Conservation (phyloP, 2,329 filamentous ascomycete species). For the Penicillium sp. region DNA sequence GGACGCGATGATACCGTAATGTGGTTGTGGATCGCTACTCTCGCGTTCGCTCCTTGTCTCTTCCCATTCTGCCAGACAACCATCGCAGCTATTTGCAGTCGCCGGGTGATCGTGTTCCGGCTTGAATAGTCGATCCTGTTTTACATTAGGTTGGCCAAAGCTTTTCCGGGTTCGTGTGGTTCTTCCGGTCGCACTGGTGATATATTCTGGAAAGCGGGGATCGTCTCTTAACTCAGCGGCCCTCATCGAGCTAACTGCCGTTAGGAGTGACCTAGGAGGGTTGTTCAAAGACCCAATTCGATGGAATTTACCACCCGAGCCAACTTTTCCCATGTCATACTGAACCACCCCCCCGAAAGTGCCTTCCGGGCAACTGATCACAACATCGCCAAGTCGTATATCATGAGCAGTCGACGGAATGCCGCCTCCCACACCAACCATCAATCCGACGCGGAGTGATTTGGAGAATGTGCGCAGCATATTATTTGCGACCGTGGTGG, state of each 20-base stretch:
- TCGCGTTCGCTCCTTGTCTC: background rate
- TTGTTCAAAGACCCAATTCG: too few species aligned
- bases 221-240: conserved; percentile 1
- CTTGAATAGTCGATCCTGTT: conserved; percentile 12
- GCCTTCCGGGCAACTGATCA: background rate
- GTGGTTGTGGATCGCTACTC: background rate
- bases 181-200: conserved; percentile 5
- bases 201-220: conserved; percentile 8
- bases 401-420: conserved; percentile 18
- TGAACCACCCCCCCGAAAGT: background rate
- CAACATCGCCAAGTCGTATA: conserved; percentile 33
- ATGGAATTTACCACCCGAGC: too few species aligned
- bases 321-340: too few species aligned
- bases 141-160: conserved; percentile 8
- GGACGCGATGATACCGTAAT: conserved; percentile 24
- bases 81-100: background rate
- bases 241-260: background rate
- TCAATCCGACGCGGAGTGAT: background rate
- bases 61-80: background rate
- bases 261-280: too few species aligned
- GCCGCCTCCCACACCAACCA: background rate
- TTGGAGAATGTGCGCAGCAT: conserved; percentile 32
- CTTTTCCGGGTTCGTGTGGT: conserved; percentile 2
- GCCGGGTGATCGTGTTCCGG: conserved; percentile 1
- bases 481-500: conserved; percentile 34